Base-by-base conservation (phyloP, 495 filamentous ascomycete species). In the Filosporella fistucella region DNA sequence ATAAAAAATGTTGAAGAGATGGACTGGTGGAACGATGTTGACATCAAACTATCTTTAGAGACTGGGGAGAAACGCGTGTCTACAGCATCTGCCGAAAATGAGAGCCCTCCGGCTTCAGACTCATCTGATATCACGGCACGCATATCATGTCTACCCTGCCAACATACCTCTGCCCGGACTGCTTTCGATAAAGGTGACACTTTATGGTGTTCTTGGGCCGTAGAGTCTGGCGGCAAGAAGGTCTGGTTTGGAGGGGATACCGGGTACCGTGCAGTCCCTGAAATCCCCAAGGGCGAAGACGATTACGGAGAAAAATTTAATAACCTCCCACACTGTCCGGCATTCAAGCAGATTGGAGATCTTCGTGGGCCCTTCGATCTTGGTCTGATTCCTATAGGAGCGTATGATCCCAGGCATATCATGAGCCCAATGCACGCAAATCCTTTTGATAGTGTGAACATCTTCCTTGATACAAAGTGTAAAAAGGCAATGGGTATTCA, bases 11-110 rank as follows among this genome's bases (percentile, higher is more conserved):
- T 91, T 29, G 94, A 88, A 1, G 93, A 97, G 67, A 59, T 96
- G 60, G 93, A 98, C 59, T 98, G 93, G 93, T 97, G 91, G 91
- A 84, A 95, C 54, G 81, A 88, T 48, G 76, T 80, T 9, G 83
- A 91, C 42, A 62, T 96, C 16, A 78, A 68, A 0, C 60, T 96
- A 35, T 74, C 74, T 25, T 73, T 74, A 0, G 33, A 60, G 0
- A 55, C 63, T 30, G 56, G 66, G 25, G 59, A 59, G 52, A 65
- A 65, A 43, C 13, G 25, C 17, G 35, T 59, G 59, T 30, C 61
- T 41, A 21, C 40, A 29, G 40, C 47, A 51, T 44, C 57, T 33
- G 52, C 49, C 29, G 30, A 49, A 9, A 34, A 49, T 20, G 32
- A 51, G 1, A 38, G 35, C 35, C 44, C 49, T 8, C 36, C 52